Percentiles rank a stretch among this genome's conserved stretches.
Conservation (phyloP, 805 yeast genomes). For the Candida broadrunensis region DNA sequence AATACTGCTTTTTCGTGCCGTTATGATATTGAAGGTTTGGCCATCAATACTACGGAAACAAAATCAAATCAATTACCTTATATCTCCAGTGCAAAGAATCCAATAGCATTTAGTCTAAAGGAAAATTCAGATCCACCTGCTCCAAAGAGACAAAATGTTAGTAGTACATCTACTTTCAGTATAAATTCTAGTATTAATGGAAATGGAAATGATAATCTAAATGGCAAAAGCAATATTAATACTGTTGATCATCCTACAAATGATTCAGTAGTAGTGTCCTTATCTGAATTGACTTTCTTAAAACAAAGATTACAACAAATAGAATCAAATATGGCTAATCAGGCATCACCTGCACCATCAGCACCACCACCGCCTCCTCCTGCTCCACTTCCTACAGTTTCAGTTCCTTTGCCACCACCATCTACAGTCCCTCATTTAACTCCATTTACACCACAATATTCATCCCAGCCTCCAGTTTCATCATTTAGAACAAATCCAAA, state of each 20-base stretch:
- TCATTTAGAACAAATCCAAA: background rate
- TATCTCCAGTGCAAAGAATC: constrained; percentile 16
- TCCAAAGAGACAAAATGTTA: background rate
- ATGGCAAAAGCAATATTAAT: too few species aligned
- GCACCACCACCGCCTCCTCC: background rate
- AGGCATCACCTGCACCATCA: background rate
- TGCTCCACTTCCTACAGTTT: background rate
- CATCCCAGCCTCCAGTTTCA: background rate
- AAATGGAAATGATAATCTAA: background rate
- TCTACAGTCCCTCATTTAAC: background rate
- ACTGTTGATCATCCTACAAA: background rate
- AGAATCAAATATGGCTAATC: constrained; percentile 9
- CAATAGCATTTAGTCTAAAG: constrained; percentile 6
- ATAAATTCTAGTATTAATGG: constrained; percentile 3
- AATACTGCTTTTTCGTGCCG: constrained; percentile 13
- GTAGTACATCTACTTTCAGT: background rate
- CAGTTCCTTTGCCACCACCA: constrained; percentile 1
- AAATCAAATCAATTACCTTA: constrained; percentile 11
- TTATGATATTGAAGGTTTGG: constrained; percentile 2
- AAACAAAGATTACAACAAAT: constrained; percentile 16
- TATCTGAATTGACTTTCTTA: constrained; percentile 14
- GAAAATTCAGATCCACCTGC: background rate
- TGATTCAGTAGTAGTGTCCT: constrained; percentile 1
- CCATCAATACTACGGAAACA: background rate
- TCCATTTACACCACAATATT: background rate